These are phyloP conservation scores for Cucurbita maxima DNA, from an alignment of 306 rosid species.

Conservation along the genomic window DNA sequence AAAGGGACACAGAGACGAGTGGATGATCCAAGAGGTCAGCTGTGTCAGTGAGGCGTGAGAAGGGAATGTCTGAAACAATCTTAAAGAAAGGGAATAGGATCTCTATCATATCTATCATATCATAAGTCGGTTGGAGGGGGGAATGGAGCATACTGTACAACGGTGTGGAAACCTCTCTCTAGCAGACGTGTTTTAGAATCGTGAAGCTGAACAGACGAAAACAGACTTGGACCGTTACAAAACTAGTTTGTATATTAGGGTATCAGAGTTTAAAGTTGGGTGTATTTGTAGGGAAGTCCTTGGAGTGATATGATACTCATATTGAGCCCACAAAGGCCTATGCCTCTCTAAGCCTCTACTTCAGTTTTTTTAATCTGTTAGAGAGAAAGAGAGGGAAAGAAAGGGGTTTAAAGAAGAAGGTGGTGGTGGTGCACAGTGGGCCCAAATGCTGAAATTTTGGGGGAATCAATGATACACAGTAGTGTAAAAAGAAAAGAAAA, in stretches of 20 bases:
- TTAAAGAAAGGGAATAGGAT: not conserved
- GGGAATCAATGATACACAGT: constrained; percentile 32
- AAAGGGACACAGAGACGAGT: constrained; percentile 4
- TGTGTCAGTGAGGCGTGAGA: constrained; percentile 82
- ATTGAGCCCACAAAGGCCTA: constrained; percentile 7
- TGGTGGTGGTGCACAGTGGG: constrained; percentile 13
- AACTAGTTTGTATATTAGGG: too few species aligned
- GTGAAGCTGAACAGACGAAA: too few species aligned
- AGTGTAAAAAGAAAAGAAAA: constrained; percentile 23
- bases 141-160: too few species aligned
- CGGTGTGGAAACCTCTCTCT: too few species aligned
- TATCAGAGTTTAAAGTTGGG: not conserved
- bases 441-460: constrained; percentile 30
- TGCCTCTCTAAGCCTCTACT: not conserved
- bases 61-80: constrained; percentile 29
- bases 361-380: not conserved
- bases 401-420: constrained; percentile 4
- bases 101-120: too few species aligned
- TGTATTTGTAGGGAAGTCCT: not conserved
- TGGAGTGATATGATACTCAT: not conserved
- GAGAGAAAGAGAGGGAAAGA: not conserved
- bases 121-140: too few species aligned
- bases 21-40: constrained; percentile 51
- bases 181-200: too few species aligned
- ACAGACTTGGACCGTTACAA: too few species aligned